phyloP scores from a whole-genome alignment of 805 yeast species.

The Kazachstania kunashirensis region DNA sequence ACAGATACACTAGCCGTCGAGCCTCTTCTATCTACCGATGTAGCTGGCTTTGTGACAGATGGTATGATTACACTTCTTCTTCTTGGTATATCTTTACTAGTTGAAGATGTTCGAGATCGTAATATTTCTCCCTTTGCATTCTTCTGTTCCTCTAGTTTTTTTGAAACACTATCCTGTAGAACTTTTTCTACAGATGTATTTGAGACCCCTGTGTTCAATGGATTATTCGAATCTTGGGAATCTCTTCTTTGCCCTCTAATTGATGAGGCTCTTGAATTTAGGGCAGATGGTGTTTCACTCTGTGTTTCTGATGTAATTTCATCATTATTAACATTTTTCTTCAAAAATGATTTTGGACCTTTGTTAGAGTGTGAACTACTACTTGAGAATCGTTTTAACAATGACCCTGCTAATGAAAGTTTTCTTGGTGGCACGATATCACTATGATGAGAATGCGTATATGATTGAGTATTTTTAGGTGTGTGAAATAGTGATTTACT shows the following conservation, averaged over 20 bases:
- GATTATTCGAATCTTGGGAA: constrained; percentile 1
- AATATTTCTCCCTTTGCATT: too few species aligned
- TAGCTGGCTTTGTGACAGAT: not conserved
- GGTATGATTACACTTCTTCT: constrained; percentile 1
- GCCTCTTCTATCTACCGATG: constrained; percentile 11
- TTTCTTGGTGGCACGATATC: constrained; percentile 14
- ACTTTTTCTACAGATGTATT: too few species aligned
- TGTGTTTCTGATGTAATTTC: not conserved
- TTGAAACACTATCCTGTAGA: too few species aligned
- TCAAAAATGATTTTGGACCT: not conserved
- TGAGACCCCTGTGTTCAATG: too few species aligned
- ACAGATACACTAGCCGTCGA: constrained; percentile 3
- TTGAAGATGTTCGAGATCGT: too few species aligned
- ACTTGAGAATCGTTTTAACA: constrained; percentile 20
- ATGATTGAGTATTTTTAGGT: constrained; percentile 1
- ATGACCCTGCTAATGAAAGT: constrained; percentile 19
- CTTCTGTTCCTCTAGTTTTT: too few species aligned
- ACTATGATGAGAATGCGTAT: constrained; percentile 1
- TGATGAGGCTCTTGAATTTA: not conserved
- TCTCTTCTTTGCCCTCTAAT: not conserved
- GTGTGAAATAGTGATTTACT: not conserved
- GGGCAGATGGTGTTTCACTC: not conserved
- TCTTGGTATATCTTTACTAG: not conserved
- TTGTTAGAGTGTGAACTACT: not conserved
- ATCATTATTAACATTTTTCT: not conserved